Evolutionary conservation across 371 early-diverging fungal species (phyloP), one percentile per base, ranked within the genome.

Genomic region (Fennellomyces sp.): DNA sequence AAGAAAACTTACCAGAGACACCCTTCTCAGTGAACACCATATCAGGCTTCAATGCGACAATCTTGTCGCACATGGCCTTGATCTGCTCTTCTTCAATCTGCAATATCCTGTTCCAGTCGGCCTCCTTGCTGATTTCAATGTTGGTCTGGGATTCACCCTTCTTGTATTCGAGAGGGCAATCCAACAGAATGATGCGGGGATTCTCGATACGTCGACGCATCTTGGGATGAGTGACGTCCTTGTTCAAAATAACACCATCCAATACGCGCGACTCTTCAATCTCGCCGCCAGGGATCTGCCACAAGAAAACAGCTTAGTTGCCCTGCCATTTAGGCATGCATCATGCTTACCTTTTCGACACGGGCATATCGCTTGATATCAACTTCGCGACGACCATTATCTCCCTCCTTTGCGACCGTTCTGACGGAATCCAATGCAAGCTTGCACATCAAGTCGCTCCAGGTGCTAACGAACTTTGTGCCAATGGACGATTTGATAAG

Each of bases 11-110:
- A 91, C 90, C 94, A 57, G 94, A 94, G 56, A 99, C 95, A 58
- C 99, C 99, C 91, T 99, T 99, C 75, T 99, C 99, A n/a, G 99
- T 98, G 59, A 99, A 90, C 42, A 99, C 97, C 56, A 99, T 73
- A 70, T 99, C 99, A 54, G 99, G 99, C 84, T 98, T 99, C 42
- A 98, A 77, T 31, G 84, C 88, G 61, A 97, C 89, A 64, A 99
- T 97, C 79, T 94, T 88, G 60, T 98, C 96, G 75, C 97, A 97
- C 88, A 99, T 89, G 64, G 85, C 80, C 84, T 96, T 92, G 74
- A 99, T 88, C 84, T 99, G 99, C 82, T 99, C 98, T 85, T 99
- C 99, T 82, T 99, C 99, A 62, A 99, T 97, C 76, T 98, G 93
- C 70, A 99, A 85, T 49, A 99, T 90, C 42, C 97, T 87, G 60